Conservation (phyloP, 208 protist species). For the Entamoeba invadens region DNA sequence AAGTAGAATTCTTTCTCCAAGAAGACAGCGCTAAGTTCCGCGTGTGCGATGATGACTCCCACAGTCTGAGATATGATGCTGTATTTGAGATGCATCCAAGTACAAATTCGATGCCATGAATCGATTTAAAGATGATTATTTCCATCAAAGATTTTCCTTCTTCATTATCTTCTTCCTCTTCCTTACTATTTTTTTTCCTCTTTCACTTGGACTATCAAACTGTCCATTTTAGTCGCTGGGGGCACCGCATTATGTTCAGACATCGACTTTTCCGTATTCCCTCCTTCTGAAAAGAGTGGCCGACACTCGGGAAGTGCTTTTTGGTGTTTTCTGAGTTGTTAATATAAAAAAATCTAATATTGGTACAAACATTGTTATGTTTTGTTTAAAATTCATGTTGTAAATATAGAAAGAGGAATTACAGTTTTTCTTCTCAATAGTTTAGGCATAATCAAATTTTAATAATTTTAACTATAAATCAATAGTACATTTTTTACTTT, state of each 20-base stretch:
- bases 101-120: constrained; percentile 98
- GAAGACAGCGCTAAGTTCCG: constrained; percentile 37
- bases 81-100: constrained; percentile 96
- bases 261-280: not conserved
- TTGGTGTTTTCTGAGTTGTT: not conserved
- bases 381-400: no score
- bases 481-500: no score
- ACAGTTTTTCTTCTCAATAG: no score
- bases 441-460: no score
- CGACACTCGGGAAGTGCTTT: not conserved
- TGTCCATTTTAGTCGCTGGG: no score
- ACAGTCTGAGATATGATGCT: constrained; percentile 97
- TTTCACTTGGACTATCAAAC: no score
- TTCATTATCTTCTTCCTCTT: not conserved
- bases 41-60: constrained; percentile 99
- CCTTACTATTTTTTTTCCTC: not conserved
- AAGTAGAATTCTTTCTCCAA: constrained; percentile 14
- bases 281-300: not conserved
- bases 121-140: constrained; percentile 81
- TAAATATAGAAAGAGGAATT: no score
- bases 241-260: not conserved
- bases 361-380: not conserved
- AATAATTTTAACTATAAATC: no score
- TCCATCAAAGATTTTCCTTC: constrained; percentile 38
- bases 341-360: not conserved